Evolutionary conservation across 768 basidiomycete genomes (phyloP).

Genomic region (Suillus subaureus): DNA sequence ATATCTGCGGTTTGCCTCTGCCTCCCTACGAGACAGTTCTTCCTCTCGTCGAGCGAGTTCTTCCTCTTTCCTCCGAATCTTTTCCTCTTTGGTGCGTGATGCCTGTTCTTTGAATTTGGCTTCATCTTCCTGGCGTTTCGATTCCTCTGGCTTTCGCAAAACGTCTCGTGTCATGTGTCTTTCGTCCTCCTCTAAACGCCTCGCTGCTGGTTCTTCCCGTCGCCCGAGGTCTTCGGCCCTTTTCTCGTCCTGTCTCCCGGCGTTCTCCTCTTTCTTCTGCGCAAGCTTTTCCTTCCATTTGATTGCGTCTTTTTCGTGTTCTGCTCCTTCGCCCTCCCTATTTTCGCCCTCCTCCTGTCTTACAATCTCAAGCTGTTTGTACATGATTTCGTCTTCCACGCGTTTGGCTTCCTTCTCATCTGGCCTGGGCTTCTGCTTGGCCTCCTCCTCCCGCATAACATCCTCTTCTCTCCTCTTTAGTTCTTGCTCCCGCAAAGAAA

Average conservation of each 20-base stretch:
- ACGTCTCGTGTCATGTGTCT: slow-evolving; percentile 14
- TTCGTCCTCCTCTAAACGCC: slow-evolving; percentile 22
- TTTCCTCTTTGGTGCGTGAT: slow-evolving; percentile 27
- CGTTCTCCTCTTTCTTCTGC: slow-evolving; percentile 27
- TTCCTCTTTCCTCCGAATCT: slow-evolving; percentile 27
- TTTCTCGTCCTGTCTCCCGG: slow-evolving; percentile 11
- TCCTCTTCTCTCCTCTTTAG: slow-evolving; percentile 20
- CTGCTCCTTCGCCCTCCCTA: too few relatives aligned
- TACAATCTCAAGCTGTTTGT: slow-evolving; percentile 31
- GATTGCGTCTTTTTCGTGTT: slow-evolving; percentile 22
- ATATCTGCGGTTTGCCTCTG: slow-evolving; percentile 31
- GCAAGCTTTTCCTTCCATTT: slow-evolving; percentile 29
- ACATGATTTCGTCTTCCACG: slow-evolving; percentile 29
- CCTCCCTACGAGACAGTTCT: slow-evolving; percentile 31
- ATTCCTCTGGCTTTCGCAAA: slow-evolving; percentile 28
- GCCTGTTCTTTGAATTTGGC: slow-evolving; percentile 24
- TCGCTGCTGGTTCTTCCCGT: slow-evolving; percentile 23
- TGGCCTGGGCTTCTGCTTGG: slow-evolving; percentile 1
- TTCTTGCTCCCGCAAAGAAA: not conserved
- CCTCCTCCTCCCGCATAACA: slow-evolving; percentile 1
- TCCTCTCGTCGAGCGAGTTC: slow-evolving; percentile 32
- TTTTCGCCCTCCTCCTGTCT: slow-evolving; percentile 23
- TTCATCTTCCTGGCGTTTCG: slow-evolving; percentile 24
- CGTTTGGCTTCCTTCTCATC: slow-evolving; percentile 21
- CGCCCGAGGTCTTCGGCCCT: slow-evolving; percentile 18